phyloP scores from a whole-genome alignment of 2,329 filamentous ascomycete species.

The Paecilomyces dactylethromorphus region DNA sequence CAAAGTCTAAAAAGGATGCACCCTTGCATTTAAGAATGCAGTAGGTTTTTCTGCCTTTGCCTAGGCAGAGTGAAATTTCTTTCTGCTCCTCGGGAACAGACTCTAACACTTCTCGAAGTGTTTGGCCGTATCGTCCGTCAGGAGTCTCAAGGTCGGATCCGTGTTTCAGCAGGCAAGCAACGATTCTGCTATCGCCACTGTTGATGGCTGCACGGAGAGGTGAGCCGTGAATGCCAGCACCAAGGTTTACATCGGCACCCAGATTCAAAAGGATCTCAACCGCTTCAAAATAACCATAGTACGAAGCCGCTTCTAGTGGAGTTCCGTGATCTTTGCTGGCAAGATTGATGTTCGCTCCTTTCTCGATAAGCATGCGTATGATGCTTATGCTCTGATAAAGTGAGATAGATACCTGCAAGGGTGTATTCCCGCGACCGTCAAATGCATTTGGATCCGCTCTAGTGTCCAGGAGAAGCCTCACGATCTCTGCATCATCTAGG shows the following conservation, averaged over 20 bases:
- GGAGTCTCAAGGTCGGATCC: constrained; percentile 4
- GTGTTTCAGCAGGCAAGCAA: background rate
- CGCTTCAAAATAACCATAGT: constrained; percentile 1
- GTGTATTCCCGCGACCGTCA: background rate
- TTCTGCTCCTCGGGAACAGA: background rate
- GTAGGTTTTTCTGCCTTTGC: background rate
- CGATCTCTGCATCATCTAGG: background rate
- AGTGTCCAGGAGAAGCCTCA: background rate
- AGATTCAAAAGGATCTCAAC: background rate
- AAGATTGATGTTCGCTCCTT: constrained; percentile 3
- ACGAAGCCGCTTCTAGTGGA: constrained; percentile 2
- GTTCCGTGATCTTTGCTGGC: constrained; percentile 1
- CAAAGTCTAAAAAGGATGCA: background rate
- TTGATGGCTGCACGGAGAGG: background rate
- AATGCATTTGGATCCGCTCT: background rate
- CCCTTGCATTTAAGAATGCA: background rate
- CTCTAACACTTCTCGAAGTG: background rate
- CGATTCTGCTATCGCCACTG: background rate
- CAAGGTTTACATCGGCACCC: constrained; percentile 2
- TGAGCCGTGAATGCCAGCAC: background rate
- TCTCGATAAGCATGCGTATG: background rate
- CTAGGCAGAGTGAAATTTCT: background rate
- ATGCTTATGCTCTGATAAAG: background rate
- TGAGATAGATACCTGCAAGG: background rate
- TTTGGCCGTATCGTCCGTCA: background rate